Conservation (phyloP, 768 basidiomycete genomes). For the Lactarius evosmus region DNA sequence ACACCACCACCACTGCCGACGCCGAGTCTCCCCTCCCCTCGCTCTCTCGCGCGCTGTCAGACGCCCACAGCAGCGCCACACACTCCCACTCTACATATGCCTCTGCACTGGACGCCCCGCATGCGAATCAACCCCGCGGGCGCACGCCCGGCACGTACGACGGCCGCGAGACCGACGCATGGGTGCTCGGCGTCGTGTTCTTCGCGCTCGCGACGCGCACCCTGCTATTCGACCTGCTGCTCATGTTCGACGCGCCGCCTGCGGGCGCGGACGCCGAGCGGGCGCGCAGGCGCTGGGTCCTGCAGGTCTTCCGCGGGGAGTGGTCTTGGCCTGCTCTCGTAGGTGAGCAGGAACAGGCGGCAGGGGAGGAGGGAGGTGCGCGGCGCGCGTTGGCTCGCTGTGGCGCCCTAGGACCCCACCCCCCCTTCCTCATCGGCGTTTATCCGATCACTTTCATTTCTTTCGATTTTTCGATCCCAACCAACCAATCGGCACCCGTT, state of each 20-base stretch:
- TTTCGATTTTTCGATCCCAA: too few species aligned
- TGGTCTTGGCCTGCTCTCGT: conserved; percentile 60
- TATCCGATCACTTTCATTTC: too few species aligned
- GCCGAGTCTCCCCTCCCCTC: conserved; percentile 28
- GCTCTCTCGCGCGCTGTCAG: conserved; percentile 25
- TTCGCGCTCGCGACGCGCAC: conserved; percentile 69
- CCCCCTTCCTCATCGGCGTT: too few species aligned
- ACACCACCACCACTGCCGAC: not conserved
- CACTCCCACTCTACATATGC: not conserved
- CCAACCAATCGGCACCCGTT: too few species aligned
- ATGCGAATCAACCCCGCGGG: conserved; percentile 40
- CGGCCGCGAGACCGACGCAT: conserved; percentile 80
- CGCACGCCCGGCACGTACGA: conserved; percentile 58
- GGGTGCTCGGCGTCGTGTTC: conserved; percentile 87
- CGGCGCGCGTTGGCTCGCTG: conserved; percentile 39
- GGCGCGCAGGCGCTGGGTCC: conserved; percentile 53
- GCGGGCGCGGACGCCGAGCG: conserved; percentile 39
- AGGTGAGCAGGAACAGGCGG: not conserved
- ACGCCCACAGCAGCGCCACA: conserved; percentile 3
- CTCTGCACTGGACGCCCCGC: not conserved
- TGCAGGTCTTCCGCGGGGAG: conserved; percentile 77
- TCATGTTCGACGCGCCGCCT: conserved; percentile 28
- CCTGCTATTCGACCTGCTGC: conserved; percentile 61
- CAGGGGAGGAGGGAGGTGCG: conserved; percentile 36
- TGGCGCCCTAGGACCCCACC: not conserved